A percentile compares a stretch with the other conserved stretches of the same genome.
These are phyloP conservation scores for Pestalotiopsis sp. DNA, from an alignment of 2,329 filamentous ascomycete species.

Conservation along the genomic window DNA sequence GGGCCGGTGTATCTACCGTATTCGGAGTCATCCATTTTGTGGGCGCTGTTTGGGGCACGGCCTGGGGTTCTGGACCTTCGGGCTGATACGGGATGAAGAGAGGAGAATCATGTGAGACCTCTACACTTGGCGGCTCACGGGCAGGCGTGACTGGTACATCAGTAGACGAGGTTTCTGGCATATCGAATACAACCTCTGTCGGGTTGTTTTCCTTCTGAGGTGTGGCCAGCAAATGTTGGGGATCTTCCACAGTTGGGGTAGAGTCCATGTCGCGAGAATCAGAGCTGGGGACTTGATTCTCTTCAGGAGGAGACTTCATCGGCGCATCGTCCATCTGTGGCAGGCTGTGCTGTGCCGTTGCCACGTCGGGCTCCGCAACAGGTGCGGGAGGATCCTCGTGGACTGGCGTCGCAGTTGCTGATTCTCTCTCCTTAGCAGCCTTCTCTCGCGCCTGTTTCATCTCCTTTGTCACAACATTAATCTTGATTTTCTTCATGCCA, in stretches of 20 bases:
- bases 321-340: background rate
- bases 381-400: background rate
- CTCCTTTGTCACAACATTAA: conserved; percentile 61
- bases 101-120: conserved; percentile 29
- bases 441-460: conserved; percentile 57
- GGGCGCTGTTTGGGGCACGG: conserved; percentile 31
- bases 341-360: background rate
- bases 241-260: background rate
- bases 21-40: conserved; percentile 27
- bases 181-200: background rate
- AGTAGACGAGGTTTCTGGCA: conserved; percentile 17
- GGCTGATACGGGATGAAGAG: conserved; percentile 59
- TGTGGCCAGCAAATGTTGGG: background rate
- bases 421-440: conserved; percentile 22
- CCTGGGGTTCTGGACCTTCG: conserved; percentile 47
- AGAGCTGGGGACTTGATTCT: background rate
- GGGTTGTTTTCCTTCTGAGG: background rate
- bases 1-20: conserved; percentile 13
- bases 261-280: background rate
- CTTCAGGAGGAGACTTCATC: background rate
- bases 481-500: conserved; percentile 65
- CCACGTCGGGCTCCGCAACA: background rate
- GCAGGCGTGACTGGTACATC: conserved; percentile 15
- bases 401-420: conserved; percentile 2
- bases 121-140: conserved; percentile 31